These are phyloP conservation scores for Elaeis oleifera DNA, from an alignment of 202 grass and related monocot genomes.

Conservation along the genomic window DNA sequence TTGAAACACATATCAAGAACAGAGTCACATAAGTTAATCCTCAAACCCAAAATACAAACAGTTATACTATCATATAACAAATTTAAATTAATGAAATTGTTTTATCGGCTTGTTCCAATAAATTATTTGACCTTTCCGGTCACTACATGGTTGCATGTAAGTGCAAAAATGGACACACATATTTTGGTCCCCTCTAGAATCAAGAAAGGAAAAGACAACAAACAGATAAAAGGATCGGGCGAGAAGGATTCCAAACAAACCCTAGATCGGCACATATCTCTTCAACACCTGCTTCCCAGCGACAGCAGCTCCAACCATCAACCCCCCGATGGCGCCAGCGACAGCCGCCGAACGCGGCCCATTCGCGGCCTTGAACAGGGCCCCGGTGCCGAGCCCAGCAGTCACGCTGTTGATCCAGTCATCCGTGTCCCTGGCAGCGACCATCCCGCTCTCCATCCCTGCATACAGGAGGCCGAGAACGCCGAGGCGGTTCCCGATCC, in stretches of 20 bases:
- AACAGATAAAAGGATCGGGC: no score
- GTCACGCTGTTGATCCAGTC: slow-evolving; percentile 93
- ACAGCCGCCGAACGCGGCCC: slow-evolving; percentile 76
- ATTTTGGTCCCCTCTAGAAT: no score
- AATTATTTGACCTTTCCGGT: no score
- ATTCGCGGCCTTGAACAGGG: slow-evolving; percentile 61
- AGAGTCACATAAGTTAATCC: no score
- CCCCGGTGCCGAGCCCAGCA: slow-evolving; percentile 73
- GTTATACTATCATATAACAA: no score
- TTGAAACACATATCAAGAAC: no score
- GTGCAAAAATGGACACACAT: no score
- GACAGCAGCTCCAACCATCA: slow-evolving; percentile 49
- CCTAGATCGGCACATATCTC: slow-evolving; percentile 62
- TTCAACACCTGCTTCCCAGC: slow-evolving; percentile 65
- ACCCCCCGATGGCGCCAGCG: slow-evolving; percentile 68
- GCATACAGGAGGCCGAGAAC: slow-evolving; percentile 80
- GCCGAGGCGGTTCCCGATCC: slow-evolving; percentile 57
- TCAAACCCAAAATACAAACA: no score
- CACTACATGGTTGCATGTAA: no score
- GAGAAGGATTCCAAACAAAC: neutral
- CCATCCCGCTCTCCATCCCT: slow-evolving; percentile 84
- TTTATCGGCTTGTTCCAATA: no score
- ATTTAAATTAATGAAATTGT: no score
- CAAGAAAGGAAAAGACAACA: no score
- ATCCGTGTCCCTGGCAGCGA: slow-evolving; percentile 56